Evolutionary conservation across 2,329 filamentous ascomycete species (phyloP).

Genomic region (Zopfia rhizophila): DNA sequence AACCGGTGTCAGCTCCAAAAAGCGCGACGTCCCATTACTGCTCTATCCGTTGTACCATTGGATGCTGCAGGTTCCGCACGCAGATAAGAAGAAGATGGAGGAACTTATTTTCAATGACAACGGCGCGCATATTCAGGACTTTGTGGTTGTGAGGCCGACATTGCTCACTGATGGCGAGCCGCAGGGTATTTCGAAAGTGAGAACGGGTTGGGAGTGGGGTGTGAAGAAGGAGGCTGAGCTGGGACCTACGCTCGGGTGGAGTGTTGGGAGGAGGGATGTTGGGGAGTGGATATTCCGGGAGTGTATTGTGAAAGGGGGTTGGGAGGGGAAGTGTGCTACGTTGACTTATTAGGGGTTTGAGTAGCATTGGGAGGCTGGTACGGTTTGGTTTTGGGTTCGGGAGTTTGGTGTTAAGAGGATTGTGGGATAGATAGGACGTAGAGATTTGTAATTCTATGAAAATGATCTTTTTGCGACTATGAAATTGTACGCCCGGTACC

Average conservation of each 20-base stretch:
- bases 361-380: no score
- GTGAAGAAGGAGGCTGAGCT: slow-evolving; percentile 18
- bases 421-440: no score
- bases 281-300: slow-evolving; percentile 53
- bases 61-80: slow-evolving; percentile 48
- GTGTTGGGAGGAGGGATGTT: slow-evolving; percentile 52
- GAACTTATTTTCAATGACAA: slow-evolving; percentile 35
- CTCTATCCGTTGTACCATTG: slow-evolving; percentile 49
- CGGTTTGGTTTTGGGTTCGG: no score
- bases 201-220: slow-evolving; percentile 46
- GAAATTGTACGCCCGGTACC: no score
- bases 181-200: slow-evolving; percentile 38
- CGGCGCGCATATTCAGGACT: slow-evolving; percentile 30
- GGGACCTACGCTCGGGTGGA: slow-evolving; percentile 51
- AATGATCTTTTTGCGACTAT: no score
- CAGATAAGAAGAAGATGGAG: slow-evolving; percentile 53
- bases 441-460: no score
- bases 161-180: slow-evolving; percentile 46
- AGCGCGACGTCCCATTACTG: slow-evolving; percentile 49
- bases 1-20: slow-evolving; percentile 47
- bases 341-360: slow-evolving; percentile 48
- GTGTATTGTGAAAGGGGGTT: slow-evolving; percentile 37
- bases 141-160: slow-evolving; percentile 50
- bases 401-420: no score
- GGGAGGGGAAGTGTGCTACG: slow-evolving; percentile 44